Evolutionary conservation across 2,329 filamentous ascomycete genomes (phyloP), one percentile per base, ranked within the genome.

Genomic region (Penicillium olsonii): DNA sequence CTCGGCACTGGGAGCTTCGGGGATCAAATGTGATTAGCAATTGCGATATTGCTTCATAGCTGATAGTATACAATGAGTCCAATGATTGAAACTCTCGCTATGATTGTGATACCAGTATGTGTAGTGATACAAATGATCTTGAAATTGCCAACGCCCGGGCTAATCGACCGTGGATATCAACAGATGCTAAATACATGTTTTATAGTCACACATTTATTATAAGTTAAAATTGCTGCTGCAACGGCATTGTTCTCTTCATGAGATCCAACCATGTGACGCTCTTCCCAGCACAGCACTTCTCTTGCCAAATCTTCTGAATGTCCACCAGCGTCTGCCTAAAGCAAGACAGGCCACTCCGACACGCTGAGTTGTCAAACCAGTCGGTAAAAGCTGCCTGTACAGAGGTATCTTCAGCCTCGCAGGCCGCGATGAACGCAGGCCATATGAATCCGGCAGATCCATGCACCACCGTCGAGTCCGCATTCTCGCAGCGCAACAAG

Each of bases 391-490:
- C 64, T 2, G 65, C 62, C 38, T 73, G 71, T 1, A 75, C 55
- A 5, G 66, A 65, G 0, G 68, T 57, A 20, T 67, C 63, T 2
- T 68, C 64, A 1, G 74, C 74, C 45, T 76, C 74, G 41, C 71
- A 76, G 0, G 68, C 72, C 1, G 73, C 72, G 15, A 78, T 71
- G 45, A 76, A 77, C 2, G 68, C 71, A 1, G 73, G 68, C 75
- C 75, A 78, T 0, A 72, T 66, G 5, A 76, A 62, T 4, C 67
- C 69, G 0, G 69, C 66, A 0, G 71, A 64, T 31, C 73, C 66
- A 37, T 70, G 69, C 2, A 61, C 57, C 3, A 58, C 55, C 19
- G 70, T 70, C 2, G 66, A 59, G 2, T 68, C 63, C 9, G 63
- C 53, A 17, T 65, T 47, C 1, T 72, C 61, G 20, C 69, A 59